Evolutionary conservation across 192 early-diverging fungal species (phyloP).

Genomic region (Kappamyces sp.): DNA sequence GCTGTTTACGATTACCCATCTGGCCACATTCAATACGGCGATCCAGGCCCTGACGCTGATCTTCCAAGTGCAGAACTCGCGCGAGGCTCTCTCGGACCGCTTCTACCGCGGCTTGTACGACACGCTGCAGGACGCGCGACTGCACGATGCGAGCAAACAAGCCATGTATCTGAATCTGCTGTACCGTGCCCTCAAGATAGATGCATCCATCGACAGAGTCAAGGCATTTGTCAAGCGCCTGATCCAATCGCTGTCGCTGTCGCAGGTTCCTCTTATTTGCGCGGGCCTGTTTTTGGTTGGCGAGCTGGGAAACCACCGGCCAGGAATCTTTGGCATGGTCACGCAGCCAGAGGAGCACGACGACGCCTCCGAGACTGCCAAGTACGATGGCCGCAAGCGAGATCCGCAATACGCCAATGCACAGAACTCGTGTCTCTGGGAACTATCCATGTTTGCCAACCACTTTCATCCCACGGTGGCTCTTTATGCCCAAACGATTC

Average conservation of each 20-base stretch:
- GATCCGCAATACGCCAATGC: constrained; percentile 82
- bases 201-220: constrained; percentile 57
- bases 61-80: constrained; percentile 60
- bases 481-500: constrained; percentile 69
- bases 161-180: constrained; percentile 91
- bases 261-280: constrained; percentile 76
- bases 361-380: constrained; percentile 22
- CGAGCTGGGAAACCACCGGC: constrained; percentile 52
- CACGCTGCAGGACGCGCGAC: constrained; percentile 75
- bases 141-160: constrained; percentile 74
- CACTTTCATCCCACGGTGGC: constrained; percentile 92
- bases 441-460: constrained; percentile 68
- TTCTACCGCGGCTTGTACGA: constrained; percentile 91
- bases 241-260: constrained; percentile 60
- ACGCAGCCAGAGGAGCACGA: constrained; percentile 67
- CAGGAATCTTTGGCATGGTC: constrained; percentile 59
- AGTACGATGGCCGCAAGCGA: constrained; percentile 80
- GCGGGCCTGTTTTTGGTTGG: constrained; percentile 78
- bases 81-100: constrained; percentile 64
- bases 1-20: constrained; percentile 87
- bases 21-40: constrained; percentile 83
- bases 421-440: constrained; percentile 82
- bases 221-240: constrained; percentile 88
- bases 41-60: constrained; percentile 90
- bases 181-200: constrained; percentile 74